Conservation (phyloP, 306 rosid genomes). For the Cucurbita pepo region DNA sequence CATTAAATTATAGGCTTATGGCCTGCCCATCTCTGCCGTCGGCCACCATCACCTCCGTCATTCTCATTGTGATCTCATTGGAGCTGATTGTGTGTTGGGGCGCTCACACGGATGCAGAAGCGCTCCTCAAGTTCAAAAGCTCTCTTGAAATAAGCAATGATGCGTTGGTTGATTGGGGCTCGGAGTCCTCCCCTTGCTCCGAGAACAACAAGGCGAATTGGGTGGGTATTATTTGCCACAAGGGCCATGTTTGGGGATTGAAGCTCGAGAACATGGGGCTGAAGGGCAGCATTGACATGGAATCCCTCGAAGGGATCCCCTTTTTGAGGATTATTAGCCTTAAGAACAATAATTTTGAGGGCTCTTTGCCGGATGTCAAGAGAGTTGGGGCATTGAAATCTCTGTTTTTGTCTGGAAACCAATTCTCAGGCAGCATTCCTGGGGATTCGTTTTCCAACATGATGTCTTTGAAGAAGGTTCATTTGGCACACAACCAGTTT, state of each 20-base stretch:
- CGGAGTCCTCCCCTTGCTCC: slow-evolving; percentile 24
- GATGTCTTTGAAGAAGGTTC: slow-evolving; percentile 49
- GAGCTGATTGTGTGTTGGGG: not conserved
- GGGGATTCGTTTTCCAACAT: slow-evolving; percentile 20
- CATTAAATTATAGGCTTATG: not conserved
- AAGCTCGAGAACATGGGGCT: slow-evolving; percentile 50
- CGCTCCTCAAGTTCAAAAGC: slow-evolving; percentile 43
- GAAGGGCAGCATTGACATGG: slow-evolving; percentile 35
- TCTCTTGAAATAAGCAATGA: slow-evolving; percentile 17
- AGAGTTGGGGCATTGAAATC: slow-evolving; percentile 29
- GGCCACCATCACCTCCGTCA: not conserved
- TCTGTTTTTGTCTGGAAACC: slow-evolving; percentile 37
- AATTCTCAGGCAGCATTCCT: slow-evolving; percentile 48
- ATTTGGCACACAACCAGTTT: slow-evolving; percentile 42
- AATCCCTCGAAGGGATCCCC: slow-evolving; percentile 22
- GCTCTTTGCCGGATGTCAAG: slow-evolving; percentile 30
- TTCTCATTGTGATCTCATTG: not conserved
- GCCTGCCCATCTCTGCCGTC: not conserved
- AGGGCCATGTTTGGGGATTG: slow-evolving; percentile 40
- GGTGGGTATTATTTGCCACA: slow-evolving; percentile 36
- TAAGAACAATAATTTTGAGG: slow-evolving; percentile 40
- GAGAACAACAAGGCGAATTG: slow-evolving; percentile 17
- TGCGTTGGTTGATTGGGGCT: slow-evolving; percentile 26
- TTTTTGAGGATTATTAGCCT: slow-evolving; percentile 41
- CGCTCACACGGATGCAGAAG: slow-evolving; percentile 9